These are phyloP conservation scores for Candida parachauliodes DNA, from an alignment of 805 yeast species.

Conservation along the genomic window DNA sequence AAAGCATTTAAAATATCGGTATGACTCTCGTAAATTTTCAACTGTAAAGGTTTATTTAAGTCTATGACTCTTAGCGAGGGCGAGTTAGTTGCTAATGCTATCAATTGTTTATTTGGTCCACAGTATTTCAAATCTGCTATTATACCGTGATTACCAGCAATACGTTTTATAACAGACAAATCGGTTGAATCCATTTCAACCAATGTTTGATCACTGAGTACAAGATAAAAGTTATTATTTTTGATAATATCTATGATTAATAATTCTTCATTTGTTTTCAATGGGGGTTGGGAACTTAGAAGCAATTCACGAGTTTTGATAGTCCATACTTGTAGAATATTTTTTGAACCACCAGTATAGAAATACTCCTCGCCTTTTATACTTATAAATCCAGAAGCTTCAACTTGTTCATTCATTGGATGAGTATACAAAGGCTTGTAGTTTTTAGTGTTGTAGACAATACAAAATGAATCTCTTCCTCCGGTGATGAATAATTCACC, in stretches of 20 bases:
- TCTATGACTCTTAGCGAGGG: conserved; percentile 79
- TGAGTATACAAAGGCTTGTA: conserved; percentile 61
- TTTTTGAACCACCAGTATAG: conserved; percentile 79
- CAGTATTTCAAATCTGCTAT: conserved; percentile 83
- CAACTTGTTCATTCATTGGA: conserved; percentile 71
- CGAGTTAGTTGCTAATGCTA: conserved; percentile 92
- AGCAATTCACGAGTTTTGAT: conserved; percentile 44
- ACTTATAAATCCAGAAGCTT: conserved; percentile 56
- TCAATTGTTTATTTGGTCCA: conserved; percentile 52
- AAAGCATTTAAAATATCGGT: conserved; percentile 77
- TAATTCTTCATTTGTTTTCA: conserved; percentile 66
- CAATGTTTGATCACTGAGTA: conserved; percentile 83
- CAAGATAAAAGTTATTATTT: conserved; percentile 40
- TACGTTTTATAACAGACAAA: conserved; percentile 37
- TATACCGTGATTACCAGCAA: conserved; percentile 95
- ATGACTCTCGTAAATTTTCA: conserved; percentile 73
- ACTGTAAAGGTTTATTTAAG: conserved; percentile 56
- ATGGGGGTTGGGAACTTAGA: conserved; percentile 45
- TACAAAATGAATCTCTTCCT: conserved; percentile 81
- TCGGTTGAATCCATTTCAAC: conserved; percentile 38
- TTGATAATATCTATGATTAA: conserved; percentile 59
- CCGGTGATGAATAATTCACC: conserved; percentile 68
- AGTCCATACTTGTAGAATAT: conserved; percentile 66
- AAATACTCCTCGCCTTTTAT: conserved; percentile 30
- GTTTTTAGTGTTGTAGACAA: conserved; percentile 53